Evolutionary conservation across 2,329 filamentous ascomycete genomes (phyloP).

Genomic region (Ophiostoma sp.): DNA sequence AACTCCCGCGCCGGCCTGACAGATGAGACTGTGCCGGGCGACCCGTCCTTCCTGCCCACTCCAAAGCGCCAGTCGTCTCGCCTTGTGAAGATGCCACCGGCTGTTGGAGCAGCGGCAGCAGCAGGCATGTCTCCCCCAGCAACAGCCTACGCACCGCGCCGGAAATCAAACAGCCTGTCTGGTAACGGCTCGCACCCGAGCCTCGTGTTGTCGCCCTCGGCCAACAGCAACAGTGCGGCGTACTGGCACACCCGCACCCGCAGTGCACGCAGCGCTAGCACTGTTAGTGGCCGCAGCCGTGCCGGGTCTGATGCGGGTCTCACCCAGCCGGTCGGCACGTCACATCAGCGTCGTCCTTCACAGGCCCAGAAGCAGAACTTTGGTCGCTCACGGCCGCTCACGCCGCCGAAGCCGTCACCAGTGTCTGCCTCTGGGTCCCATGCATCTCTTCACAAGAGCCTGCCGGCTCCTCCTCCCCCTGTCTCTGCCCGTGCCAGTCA

Average conservation of each 20-base stretch:
- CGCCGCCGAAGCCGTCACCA: conserved; percentile 12
- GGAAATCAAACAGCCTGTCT: conserved; percentile 29
- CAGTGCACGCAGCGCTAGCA: conserved; percentile 47
- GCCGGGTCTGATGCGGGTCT: conserved; percentile 34
- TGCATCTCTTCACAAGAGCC: conserved; percentile 21
- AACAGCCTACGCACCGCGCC: conserved; percentile 16
- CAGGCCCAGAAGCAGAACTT: conserved; percentile 6
- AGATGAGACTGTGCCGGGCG: conserved; percentile 55
- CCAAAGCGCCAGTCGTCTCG: conserved; percentile 46
- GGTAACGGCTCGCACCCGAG: conserved; percentile 1
- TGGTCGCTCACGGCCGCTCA: conserved; percentile 18
- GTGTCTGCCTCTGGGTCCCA: neutral
- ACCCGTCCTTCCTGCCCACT: conserved; percentile 51
- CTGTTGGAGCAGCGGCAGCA: conserved; percentile 25
- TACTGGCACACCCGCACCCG: conserved; percentile 39
- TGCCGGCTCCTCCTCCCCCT: conserved; percentile 20
- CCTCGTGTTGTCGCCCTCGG: conserved; percentile 4
- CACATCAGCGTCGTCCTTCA: conserved; percentile 15
- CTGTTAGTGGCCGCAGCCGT: conserved; percentile 37
- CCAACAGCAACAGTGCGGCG: conserved; percentile 10
- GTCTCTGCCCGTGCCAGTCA: conserved; percentile 13
- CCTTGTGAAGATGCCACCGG: conserved; percentile 45
- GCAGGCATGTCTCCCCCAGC: neutral
- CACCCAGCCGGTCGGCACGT: conserved; percentile 20
- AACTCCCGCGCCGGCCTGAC: conserved; percentile 59